Evolutionary conservation across 2,329 filamentous ascomycete genomes (phyloP).

Genomic region (Pseudocercospora pini-densiflorae): DNA sequence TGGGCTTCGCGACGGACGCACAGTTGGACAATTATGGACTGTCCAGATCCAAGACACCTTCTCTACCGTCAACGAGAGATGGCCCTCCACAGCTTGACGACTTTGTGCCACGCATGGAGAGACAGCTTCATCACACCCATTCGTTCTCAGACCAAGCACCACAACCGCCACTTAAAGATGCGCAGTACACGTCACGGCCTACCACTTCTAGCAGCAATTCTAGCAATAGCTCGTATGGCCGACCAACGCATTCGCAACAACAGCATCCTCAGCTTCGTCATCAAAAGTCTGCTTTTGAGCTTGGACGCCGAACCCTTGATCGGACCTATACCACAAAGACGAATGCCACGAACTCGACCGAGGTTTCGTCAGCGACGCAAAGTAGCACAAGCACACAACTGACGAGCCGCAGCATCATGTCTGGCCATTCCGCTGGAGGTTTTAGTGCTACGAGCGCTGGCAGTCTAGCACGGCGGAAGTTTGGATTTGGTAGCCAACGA

Average conservation of each 20-base stretch:
- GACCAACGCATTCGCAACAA: conserved; percentile 47
- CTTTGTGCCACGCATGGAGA: conserved; percentile 93
- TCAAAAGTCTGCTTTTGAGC: conserved; percentile 78
- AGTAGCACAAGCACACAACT: conserved; percentile 75
- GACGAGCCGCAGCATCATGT: conserved; percentile 89
- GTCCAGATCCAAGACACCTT: conserved; percentile 52
- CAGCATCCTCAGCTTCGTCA: conserved; percentile 51
- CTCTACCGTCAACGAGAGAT: conserved; percentile 41
- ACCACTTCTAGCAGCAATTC: conserved; percentile 36
- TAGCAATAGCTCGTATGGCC: conserved; percentile 31
- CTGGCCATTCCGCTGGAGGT: conserved; percentile 83
- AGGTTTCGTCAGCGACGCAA: conserved; percentile 53
- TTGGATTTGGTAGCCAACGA: conserved; percentile 49
- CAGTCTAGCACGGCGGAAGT: conserved; percentile 80
- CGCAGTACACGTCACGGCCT: conserved; percentile 34
- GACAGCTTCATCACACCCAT: conserved; percentile 73
- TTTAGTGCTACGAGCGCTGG: conserved; percentile 96
- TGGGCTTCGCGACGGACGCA: conserved; percentile 62
- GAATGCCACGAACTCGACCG: conserved; percentile 77
- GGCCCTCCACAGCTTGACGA: conserved; percentile 75
- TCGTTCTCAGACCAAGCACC: conserved; percentile 48
- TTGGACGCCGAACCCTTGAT: conserved; percentile 69
- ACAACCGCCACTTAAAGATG: conserved; percentile 37
- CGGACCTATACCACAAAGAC: conserved; percentile 90
- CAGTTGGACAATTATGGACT: conserved; percentile 51